Evolutionary conservation across 2,329 filamentous ascomycete species (phyloP), one percentile per base, ranked within the genome.

Genomic region (Alternaria brassicae): DNA sequence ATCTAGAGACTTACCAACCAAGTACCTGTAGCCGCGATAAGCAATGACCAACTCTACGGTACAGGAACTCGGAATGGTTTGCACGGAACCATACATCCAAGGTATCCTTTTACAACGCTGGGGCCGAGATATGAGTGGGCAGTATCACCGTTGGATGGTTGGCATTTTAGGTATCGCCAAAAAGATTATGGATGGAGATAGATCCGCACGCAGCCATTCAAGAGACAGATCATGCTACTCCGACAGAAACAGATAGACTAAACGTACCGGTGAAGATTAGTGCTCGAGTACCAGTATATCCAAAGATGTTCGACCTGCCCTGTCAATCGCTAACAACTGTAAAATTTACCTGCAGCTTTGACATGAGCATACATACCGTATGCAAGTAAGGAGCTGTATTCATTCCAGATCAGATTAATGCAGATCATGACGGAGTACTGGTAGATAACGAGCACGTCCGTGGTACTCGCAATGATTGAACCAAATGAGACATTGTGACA

Each of bases 1-100:
- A 53, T 47, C 34, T 21, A n/a, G 21, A n/a, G 6, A 59, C 65
- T 55, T 61, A 62, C 63, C 52, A 56, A 71, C 52, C 47, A 71
- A 70, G 51, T 71, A 69, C 44, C 64, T 68, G 57, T 69, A 72
- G 13, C 64, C 63, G 48, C 70, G 67, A 45, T 58, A 66, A 30
- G 61, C 68, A 36, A 72, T 65, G 10, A 65, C 64, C 4, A 56
- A 67, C 12, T 62, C 63, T 34, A 59, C 63, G 12, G 68, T 34
- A 59, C 63, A 13, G 68, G 66, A 17, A 60, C 65, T 2, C 67
- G 60, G 27, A 67, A 68, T 8, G 56, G 60, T 27, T 64, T 69
- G 53, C 62, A 68, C 9, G 61, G 58, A 4, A 62, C 41, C 32
- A 67, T 66, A 66, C 15, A 62, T 67, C 25, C 63, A 63, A 17